A percentile compares a stretch with the other conserved stretches of the same genome.
Evolutionary conservation across 2,329 filamentous ascomycete species (phyloP).

Genomic region (Pseudogymnoascus sp.): DNA sequence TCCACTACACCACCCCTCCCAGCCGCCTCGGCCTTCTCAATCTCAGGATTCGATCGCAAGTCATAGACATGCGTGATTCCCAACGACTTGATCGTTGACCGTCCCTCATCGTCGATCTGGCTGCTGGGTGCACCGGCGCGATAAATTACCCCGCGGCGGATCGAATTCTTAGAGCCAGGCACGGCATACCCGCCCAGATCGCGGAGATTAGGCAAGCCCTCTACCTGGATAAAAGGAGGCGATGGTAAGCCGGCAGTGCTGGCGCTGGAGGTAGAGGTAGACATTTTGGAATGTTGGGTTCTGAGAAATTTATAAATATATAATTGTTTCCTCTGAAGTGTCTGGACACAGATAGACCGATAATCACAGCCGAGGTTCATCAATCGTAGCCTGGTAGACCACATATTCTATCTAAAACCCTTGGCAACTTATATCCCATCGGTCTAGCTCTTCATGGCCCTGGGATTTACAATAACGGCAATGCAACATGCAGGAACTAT

Average conservation of each 20-base stretch:
- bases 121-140: slow-evolving; percentile 57
- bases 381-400: background rate
- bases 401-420: background rate
- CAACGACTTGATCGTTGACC: slow-evolving; percentile 27
- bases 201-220: slow-evolving; percentile 59
- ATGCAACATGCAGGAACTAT: background rate
- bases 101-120: background rate
- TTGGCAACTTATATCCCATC: background rate
- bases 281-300: slow-evolving; percentile 14
- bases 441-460: background rate
- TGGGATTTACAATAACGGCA: background rate
- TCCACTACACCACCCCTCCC: slow-evolving; percentile 33
- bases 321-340: background rate
- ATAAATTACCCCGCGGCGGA: slow-evolving; percentile 51
- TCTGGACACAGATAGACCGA: background rate
- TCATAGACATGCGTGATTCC: slow-evolving; percentile 66
- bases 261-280: background rate
- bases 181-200: slow-evolving; percentile 55
- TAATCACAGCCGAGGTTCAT: slow-evolving; percentile 1
- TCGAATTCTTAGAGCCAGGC: slow-evolving; percentile 23
- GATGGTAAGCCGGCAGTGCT: slow-evolving; percentile 22
- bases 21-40: slow-evolving; percentile 36
- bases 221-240: slow-evolving; percentile 43
- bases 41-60: slow-evolving; percentile 54
- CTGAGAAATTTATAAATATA: background rate